These are phyloP conservation scores for Fusarium pseudoanthophilum DNA, from an alignment of 2,329 filamentous ascomycete species.

Conservation along the genomic window DNA sequence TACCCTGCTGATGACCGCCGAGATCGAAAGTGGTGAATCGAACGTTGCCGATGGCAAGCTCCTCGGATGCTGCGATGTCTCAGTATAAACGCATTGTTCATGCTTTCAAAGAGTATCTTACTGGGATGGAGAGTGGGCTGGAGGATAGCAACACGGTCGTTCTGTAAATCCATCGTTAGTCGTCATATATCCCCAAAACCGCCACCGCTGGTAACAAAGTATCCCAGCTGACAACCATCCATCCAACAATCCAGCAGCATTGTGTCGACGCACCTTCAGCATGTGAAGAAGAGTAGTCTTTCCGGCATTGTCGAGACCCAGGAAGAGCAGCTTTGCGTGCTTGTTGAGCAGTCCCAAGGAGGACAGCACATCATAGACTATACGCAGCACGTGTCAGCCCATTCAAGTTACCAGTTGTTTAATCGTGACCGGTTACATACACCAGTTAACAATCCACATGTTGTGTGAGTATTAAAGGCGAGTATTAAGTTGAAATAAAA, in stretches of 20 bases:
- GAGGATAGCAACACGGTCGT: slow-evolving; percentile 90
- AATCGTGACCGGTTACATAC: slow-evolving; percentile 64
- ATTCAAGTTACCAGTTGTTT: slow-evolving; percentile 19
- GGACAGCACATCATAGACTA: slow-evolving; percentile 88
- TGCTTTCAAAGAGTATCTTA: slow-evolving; percentile 57
- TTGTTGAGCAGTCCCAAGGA: slow-evolving; percentile 92
- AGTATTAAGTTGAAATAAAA: slow-evolving; percentile 37
- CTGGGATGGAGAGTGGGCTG: slow-evolving; percentile 92
- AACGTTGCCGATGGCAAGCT: slow-evolving; percentile 91
- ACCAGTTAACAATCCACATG: slow-evolving; percentile 98
- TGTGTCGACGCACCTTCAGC: slow-evolving; percentile 77
- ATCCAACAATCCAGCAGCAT: not conserved
- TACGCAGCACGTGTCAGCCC: slow-evolving; percentile 49
- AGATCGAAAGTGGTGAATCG: slow-evolving; percentile 96
- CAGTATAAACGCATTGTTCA: slow-evolving; percentile 11
- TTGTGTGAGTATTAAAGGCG: slow-evolving; percentile 48
- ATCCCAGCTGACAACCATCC: slow-evolving; percentile 1
- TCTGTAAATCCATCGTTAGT: slow-evolving; percentile 62
- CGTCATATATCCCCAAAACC: slow-evolving; percentile 8
- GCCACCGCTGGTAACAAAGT: not conserved
- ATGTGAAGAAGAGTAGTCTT: slow-evolving; percentile 95
- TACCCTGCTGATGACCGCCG: slow-evolving; percentile 92
- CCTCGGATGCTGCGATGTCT: slow-evolving; percentile 76
- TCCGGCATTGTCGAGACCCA: slow-evolving; percentile 92
- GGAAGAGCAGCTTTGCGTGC: slow-evolving; percentile 93